phyloP scores from a whole-genome alignment of 768 basidiomycete genomes.

The Phlebiopsis gigantea region DNA sequence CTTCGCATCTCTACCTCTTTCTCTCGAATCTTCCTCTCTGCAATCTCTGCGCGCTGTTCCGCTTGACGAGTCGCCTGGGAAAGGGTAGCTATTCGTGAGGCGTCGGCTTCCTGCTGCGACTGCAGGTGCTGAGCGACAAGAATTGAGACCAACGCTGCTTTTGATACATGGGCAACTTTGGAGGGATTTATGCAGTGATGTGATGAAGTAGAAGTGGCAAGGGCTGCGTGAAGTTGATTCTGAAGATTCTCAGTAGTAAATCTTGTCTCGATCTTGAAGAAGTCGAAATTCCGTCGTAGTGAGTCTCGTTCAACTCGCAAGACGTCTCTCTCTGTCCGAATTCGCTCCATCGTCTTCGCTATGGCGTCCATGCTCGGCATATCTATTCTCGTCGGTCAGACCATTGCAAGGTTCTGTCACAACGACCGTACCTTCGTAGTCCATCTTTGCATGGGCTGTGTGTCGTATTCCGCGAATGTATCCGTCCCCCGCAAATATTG shows the following conservation, averaged over 20 bases:
- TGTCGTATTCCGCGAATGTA: background rate
- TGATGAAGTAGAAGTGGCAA: background rate
- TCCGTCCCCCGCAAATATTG: background rate
- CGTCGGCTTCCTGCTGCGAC: conserved; percentile 6
- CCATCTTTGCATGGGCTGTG: background rate
- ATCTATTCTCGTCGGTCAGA: too few species aligned
- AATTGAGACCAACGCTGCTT: conserved; percentile 3
- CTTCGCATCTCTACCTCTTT: background rate
- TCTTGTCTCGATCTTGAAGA: conserved; percentile 60
- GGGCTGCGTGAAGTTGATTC: conserved; percentile 36
- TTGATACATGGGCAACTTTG: background rate
- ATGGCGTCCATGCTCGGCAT: conserved; percentile 2
- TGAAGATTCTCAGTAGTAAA: conserved; percentile 59
- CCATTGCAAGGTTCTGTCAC: too few species aligned
- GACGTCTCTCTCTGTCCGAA: conserved; percentile 6
- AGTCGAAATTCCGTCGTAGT: conserved; percentile 59
- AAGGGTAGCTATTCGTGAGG: background rate
- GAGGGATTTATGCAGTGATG: background rate
- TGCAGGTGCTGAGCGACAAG: conserved; percentile 14
- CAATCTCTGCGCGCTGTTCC: background rate
- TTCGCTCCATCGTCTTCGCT: conserved; percentile 3
- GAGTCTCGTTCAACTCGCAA: conserved; percentile 61
- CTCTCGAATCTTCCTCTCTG: background rate
- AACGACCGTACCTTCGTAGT: background rate
- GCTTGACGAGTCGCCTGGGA: background rate